Conservation (phyloP, 1,139 yeast genomes). For the Saccharomycopsis hybrid region DNA sequence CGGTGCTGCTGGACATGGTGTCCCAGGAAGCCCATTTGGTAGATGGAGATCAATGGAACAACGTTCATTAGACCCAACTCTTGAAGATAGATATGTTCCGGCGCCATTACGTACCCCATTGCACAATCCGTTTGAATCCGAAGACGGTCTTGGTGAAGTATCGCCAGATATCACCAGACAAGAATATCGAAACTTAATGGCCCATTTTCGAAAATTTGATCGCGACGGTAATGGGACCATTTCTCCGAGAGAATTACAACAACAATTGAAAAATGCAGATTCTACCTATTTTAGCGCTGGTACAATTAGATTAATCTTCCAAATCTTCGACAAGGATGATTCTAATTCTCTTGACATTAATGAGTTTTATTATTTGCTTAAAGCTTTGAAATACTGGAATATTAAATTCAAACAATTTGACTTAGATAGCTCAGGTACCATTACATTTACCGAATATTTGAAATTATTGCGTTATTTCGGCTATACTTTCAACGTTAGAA, state of each 20-base stretch:
- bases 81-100: constrained; percentile 12
- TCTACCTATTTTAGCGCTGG: constrained; percentile 54
- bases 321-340: constrained; percentile 49
- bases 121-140: constrained; percentile 14
- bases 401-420: constrained; percentile 61
- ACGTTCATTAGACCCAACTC: not conserved
- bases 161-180: not conserved
- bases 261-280: constrained; percentile 59
- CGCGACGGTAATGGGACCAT: constrained; percentile 48
- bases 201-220: constrained; percentile 36
- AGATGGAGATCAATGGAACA: not conserved
- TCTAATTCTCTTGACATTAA: constrained; percentile 47
- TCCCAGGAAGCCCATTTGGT: constrained; percentile 6
- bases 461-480: constrained; percentile 63
- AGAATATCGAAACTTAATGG: constrained; percentile 5
- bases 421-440: constrained; percentile 50
- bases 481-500: constrained; percentile 53
- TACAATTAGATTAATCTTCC: constrained; percentile 59
- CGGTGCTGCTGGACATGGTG: too few relatives aligned
- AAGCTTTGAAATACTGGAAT: constrained; percentile 62
- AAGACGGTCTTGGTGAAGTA: constrained; percentile 1
- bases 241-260: constrained; percentile 52
- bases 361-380: constrained; percentile 68
- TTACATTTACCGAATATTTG: constrained; percentile 61
- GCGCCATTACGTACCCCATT: constrained; percentile 16